phyloP scores from a whole-genome alignment of 768 basidiomycete genomes.

The Trametes maxima region DNA sequence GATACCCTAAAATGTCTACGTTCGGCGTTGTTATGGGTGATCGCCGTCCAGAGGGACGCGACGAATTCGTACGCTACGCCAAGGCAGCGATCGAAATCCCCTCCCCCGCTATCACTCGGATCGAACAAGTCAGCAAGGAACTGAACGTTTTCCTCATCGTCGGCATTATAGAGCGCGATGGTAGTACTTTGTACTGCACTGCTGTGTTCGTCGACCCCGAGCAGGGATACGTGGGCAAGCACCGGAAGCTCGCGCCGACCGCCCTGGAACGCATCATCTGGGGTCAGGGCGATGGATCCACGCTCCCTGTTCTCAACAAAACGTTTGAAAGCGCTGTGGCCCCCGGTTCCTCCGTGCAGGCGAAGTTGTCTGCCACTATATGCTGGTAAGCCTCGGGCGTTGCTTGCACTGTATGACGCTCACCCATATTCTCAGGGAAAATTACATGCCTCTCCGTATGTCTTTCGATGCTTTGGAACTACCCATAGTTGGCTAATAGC shows the following conservation, averaged over 20 bases:
- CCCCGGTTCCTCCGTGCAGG: slow-evolving; percentile 29
- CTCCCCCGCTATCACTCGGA: slow-evolving; percentile 47
- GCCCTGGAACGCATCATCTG: slow-evolving; percentile 61
- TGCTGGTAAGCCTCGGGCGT: slow-evolving; percentile 47
- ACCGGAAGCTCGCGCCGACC: slow-evolving; percentile 67
- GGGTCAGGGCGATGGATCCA: slow-evolving; percentile 60
- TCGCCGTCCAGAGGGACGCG: slow-evolving; percentile 51
- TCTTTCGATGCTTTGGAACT: slow-evolving; percentile 1
- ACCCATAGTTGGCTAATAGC: background rate
- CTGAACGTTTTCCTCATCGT: slow-evolving; percentile 57
- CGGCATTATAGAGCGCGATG: slow-evolving; percentile 60
- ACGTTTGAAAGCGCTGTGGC: slow-evolving; percentile 36
- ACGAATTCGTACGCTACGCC: slow-evolving; percentile 59
- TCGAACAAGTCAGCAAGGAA: slow-evolving; percentile 52
- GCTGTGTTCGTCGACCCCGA: slow-evolving; percentile 56
- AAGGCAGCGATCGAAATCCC: slow-evolving; percentile 59
- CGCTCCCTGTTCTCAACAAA: slow-evolving; percentile 50
- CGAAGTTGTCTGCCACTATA: slow-evolving; percentile 58
- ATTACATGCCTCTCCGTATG: slow-evolving; percentile 67
- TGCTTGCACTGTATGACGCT: background rate
- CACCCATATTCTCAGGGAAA: slow-evolving; percentile 51
- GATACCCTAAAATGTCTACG: slow-evolving; percentile 60
- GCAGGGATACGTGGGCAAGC: slow-evolving; percentile 57
- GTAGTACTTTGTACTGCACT: slow-evolving; percentile 65
- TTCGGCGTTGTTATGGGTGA: slow-evolving; percentile 56